Conservation (phyloP, 2,329 filamentous ascomycete species). For the Westerdykella aurantiaca region DNA sequence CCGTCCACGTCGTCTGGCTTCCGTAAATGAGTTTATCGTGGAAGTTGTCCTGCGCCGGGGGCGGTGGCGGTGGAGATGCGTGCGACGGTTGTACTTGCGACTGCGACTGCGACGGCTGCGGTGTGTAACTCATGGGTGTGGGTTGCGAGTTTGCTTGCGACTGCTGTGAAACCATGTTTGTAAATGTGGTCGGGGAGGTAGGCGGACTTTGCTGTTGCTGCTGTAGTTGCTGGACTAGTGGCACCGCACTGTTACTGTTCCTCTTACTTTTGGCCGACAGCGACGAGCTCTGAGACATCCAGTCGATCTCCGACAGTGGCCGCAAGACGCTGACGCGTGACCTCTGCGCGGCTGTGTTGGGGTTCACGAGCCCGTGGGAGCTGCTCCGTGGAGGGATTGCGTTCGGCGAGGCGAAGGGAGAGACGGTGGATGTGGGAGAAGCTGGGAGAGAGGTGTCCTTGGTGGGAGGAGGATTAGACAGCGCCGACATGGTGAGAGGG, state of each 20-base stretch:
- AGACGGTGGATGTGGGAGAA: background rate
- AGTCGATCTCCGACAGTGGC: conserved; percentile 36
- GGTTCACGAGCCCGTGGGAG: conserved; percentile 30
- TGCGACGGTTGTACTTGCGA: conserved; percentile 26
- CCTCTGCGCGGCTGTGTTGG: conserved; percentile 11
- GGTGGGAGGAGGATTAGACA: too few relatives aligned
- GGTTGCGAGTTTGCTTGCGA: conserved; percentile 11
- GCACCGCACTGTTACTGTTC: background rate
- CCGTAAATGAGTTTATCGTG: conserved; percentile 39
- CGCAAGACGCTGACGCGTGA: conserved; percentile 29
- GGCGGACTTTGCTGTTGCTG: conserved; percentile 30
- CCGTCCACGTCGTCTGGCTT: conserved; percentile 54
- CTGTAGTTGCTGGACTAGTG: background rate
- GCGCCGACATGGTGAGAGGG: too few relatives aligned
- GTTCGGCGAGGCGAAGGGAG: conserved; percentile 35
- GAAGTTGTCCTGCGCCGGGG: conserved; percentile 13
- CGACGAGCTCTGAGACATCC: conserved; percentile 27
- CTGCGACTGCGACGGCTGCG: conserved; percentile 5
- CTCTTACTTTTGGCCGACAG: too few relatives aligned
- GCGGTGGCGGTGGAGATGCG: conserved; percentile 22
- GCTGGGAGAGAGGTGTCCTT: too few relatives aligned
- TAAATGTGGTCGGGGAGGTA: too few relatives aligned
- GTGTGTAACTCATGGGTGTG: conserved; percentile 4
- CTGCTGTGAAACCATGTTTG: conserved; percentile 4
- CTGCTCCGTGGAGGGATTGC: conserved; percentile 38